Conservation (phyloP, 2,329 filamentous ascomycete genomes). For the Hymenoscyphus albidus region DNA sequence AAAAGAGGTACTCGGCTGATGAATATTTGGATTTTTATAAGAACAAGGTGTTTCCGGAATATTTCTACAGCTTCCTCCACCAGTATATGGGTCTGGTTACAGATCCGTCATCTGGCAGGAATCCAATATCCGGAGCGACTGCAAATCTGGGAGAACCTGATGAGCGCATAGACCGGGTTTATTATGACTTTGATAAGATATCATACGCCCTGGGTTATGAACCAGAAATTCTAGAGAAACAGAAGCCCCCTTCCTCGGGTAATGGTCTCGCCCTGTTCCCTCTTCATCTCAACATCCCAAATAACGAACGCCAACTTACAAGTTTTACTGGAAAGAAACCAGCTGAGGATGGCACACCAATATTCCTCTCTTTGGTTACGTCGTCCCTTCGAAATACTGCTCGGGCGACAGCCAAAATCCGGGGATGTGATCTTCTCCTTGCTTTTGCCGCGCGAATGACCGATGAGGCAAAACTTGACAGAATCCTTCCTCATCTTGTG, state of each 20-base stretch:
- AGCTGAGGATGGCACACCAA: conserved; percentile 82
- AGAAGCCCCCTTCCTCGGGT: conserved; percentile 41
- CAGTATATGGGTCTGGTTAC: conserved; percentile 97
- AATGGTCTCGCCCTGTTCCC: conserved; percentile 67
- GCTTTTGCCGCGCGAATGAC: conserved; percentile 89
- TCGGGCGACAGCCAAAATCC: conserved; percentile 78
- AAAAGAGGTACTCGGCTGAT: conserved; percentile 87
- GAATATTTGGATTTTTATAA: conserved; percentile 93
- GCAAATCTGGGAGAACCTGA: conserved; percentile 83
- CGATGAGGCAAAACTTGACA: conserved; percentile 92
- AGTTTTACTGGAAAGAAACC: conserved; percentile 53
- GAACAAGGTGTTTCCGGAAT: conserved; percentile 86
- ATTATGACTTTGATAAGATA: conserved; percentile 95
- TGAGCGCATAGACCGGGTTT: conserved; percentile 89
- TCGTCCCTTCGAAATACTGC: conserved; percentile 87
- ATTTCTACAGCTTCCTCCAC: conserved; percentile 96
- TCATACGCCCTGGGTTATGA: conserved; percentile 85
- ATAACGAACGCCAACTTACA: conserved; percentile 69
- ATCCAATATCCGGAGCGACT: conserved; percentile 61
- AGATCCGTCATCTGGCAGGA: conserved; percentile 77
- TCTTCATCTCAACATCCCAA: conserved; percentile 80
- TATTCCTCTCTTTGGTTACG: conserved; percentile 85
- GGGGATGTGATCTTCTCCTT: conserved; percentile 85
- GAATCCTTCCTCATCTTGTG: conserved; percentile 87
- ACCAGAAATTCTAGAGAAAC: conserved; percentile 37